phyloP scores from a whole-genome alignment of 805 yeast genomes.

The Tetrapisispora pingtungensis region DNA sequence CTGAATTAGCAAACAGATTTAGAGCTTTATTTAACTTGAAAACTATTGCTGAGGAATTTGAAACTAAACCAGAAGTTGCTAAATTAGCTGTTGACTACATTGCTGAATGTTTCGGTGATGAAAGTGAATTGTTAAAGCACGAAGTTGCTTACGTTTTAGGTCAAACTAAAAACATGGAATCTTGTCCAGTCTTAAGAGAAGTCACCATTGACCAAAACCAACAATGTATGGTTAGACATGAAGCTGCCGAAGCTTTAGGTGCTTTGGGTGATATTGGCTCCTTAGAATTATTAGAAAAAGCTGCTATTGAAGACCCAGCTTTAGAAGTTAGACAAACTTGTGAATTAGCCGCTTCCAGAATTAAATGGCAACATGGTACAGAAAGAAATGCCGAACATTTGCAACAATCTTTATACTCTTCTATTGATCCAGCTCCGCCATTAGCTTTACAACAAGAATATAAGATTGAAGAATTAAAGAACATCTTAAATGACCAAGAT shows the following conservation, averaged over 20 bases:
- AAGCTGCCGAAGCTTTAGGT: constrained; percentile 98
- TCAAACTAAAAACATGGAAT: constrained; percentile 75
- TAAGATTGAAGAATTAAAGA: constrained; percentile 57
- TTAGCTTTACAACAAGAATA: constrained; percentile 49
- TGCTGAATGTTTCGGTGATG: constrained; percentile 70
- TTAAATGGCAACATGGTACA: constrained; percentile 80
- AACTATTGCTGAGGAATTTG: constrained; percentile 69
- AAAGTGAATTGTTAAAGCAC: constrained; percentile 85
- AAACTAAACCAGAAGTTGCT: constrained; percentile 43
- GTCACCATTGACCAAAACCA: constrained; percentile 62
- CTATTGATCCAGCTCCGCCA: constrained; percentile 98
- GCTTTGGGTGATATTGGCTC: constrained; percentile 81
- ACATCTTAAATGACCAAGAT: constrained; percentile 62
- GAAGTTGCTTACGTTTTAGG: constrained; percentile 97
- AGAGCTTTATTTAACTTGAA: constrained; percentile 90
- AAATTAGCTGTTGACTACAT: constrained; percentile 67
- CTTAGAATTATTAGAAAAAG: constrained; percentile 52
- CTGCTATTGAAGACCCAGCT: constrained; percentile 61
- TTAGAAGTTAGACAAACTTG: constrained; percentile 94
- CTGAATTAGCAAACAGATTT: constrained; percentile 75
- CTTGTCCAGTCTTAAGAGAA: constrained; percentile 64
- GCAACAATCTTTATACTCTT: constrained; percentile 56
- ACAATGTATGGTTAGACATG: constrained; percentile 96
- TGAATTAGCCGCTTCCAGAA: constrained; percentile 91
- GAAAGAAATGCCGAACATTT: constrained; percentile 40